phyloP scores from a whole-genome alignment of 2,329 filamentous ascomycete genomes.

The Fulvia fulva region DNA sequence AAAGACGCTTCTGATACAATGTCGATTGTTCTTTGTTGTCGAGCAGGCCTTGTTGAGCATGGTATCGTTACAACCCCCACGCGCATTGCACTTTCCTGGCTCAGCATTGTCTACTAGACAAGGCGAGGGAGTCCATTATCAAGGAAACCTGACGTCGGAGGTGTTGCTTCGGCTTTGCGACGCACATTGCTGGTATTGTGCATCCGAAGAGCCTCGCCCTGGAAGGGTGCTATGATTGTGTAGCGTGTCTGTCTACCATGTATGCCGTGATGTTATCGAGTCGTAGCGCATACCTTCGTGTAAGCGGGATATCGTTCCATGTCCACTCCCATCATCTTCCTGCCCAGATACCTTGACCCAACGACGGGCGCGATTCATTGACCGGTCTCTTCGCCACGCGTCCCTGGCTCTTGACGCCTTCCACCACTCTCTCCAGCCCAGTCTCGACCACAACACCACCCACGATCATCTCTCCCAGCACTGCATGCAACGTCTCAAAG shows the following conservation, averaged over 20 bases:
- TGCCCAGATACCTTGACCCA: slow-evolving; percentile 34
- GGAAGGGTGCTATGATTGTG: too few relatives aligned
- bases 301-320: neutral
- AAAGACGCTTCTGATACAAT: neutral
- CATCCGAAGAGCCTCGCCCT: neutral
- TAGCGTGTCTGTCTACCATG: too few relatives aligned
- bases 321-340: slow-evolving; percentile 27
- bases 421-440: slow-evolving; percentile 79
- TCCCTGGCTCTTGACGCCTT: slow-evolving; percentile 72
- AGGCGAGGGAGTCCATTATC: neutral
- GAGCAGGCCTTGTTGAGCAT: neutral
- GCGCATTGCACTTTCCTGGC: too few relatives aligned
- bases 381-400: slow-evolving; percentile 74
- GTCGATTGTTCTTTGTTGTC: neutral
- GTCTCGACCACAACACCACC: slow-evolving; percentile 94
- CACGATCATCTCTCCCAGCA: slow-evolving; percentile 89
- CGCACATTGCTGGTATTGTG: neutral
- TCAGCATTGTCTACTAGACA: neutral
- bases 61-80: neutral
- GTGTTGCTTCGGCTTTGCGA: neutral
- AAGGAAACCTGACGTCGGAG: neutral
- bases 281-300: neutral
- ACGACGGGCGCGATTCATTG: slow-evolving; percentile 55
- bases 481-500: slow-evolving; percentile 91
- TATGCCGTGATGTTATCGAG: neutral